Evolutionary conservation across 768 basidiomycete species (phyloP).

Genomic region (Panus rudis): DNA sequence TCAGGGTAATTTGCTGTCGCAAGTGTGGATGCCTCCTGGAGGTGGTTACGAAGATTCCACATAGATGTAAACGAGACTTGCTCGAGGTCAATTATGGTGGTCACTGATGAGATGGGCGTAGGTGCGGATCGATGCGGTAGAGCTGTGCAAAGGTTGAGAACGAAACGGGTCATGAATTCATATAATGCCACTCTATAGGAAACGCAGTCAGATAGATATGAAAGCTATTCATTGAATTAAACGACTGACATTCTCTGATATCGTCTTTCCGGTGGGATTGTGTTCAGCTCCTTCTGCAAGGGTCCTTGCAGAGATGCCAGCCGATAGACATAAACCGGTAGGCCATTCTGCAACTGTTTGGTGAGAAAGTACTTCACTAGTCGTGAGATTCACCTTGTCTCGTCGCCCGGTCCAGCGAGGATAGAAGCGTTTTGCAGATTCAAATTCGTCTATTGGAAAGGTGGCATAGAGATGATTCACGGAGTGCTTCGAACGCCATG

Average conservation of each 20-base stretch:
- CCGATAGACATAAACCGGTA: constrained; percentile 73
- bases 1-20: constrained; percentile 82
- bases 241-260: constrained; percentile 65
- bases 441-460: constrained; percentile 55
- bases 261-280: constrained; percentile 44
- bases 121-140: constrained; percentile 46
- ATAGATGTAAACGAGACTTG: constrained; percentile 53
- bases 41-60: constrained; percentile 64
- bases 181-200: constrained; percentile 50
- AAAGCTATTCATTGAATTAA: background rate
- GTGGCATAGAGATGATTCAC: constrained; percentile 57
- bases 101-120: constrained; percentile 53
- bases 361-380: background rate
- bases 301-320: constrained; percentile 50
- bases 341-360: constrained; percentile 40
- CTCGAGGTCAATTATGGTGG: constrained; percentile 68
- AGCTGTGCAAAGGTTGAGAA: constrained; percentile 53
- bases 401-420: constrained; percentile 77
- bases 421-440: constrained; percentile 55
- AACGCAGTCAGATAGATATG: background rate
- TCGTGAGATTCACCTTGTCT: constrained; percentile 48
- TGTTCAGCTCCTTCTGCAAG: constrained; percentile 54
- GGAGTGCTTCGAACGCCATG: constrained; percentile 59
- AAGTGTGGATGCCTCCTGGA: constrained; percentile 67
- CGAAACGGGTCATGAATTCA: constrained; percentile 61